Percentiles rank a stretch among this genome's conserved stretches.
These are phyloP conservation scores for Pholiota adiposa DNA, from an alignment of 1,284 basidiomycete genomes.

Conservation along the genomic window DNA sequence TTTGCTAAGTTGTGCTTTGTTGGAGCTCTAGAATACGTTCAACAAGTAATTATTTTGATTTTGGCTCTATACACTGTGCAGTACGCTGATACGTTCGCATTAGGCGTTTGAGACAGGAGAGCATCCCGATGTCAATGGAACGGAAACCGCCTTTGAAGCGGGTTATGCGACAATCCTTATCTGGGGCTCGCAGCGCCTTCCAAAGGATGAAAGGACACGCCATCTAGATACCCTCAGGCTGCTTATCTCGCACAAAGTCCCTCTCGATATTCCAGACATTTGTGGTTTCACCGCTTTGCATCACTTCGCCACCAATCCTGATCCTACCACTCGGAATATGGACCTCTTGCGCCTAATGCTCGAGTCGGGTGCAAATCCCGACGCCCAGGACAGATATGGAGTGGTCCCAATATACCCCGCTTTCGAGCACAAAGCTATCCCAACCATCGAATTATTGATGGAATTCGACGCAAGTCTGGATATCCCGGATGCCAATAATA, in stretches of 20 bases:
- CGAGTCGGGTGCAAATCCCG: slow-evolving; percentile 46
- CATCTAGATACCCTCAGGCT: slow-evolving; percentile 43
- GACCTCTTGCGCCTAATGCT: slow-evolving; percentile 38
- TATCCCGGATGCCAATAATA: slow-evolving; percentile 50
- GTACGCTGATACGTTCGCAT: no score
- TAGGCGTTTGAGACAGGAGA: slow-evolving; percentile 43
- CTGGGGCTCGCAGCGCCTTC: slow-evolving; percentile 46
- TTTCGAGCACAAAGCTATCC: slow-evolving; percentile 39
- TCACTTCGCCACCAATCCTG: slow-evolving; percentile 40
- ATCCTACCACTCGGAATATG: background rate
- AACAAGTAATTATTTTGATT: background rate
- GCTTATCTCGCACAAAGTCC: slow-evolving; percentile 46
- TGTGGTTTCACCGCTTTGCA: slow-evolving; percentile 53
- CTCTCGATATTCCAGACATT: slow-evolving; percentile 49
- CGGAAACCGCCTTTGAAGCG: slow-evolving; percentile 50
- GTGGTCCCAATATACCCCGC: slow-evolving; percentile 44
- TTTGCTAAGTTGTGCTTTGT: background rate
- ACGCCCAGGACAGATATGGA: slow-evolving; percentile 52
- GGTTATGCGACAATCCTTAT: slow-evolving; percentile 50
- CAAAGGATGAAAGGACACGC: slow-evolving; percentile 17
- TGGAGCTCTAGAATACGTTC: background rate
- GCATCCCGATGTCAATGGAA: slow-evolving; percentile 45
- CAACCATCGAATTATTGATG: slow-evolving; percentile 49
- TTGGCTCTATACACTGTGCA: background rate
- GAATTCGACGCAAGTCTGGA: slow-evolving; percentile 51